These are phyloP conservation scores for Trifolium repens DNA, from an alignment of 306 rosid species.

Conservation along the genomic window DNA sequence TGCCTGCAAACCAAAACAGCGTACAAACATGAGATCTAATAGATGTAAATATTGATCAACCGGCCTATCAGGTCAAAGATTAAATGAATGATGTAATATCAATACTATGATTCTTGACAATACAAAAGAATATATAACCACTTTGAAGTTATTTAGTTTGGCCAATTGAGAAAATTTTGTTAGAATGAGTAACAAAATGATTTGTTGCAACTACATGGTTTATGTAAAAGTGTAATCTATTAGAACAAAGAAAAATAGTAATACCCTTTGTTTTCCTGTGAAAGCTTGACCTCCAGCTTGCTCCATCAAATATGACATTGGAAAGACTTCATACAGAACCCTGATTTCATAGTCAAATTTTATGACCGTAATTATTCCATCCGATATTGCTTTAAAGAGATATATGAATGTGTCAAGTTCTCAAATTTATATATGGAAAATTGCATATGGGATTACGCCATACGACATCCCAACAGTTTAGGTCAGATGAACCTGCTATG, in stretches of 20 bases:
- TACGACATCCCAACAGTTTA: not conserved
- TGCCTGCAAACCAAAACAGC: slow-evolving; percentile 54
- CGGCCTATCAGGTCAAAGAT: not conserved
- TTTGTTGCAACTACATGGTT: not conserved
- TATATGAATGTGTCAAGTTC: not conserved
- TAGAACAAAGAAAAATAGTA: not conserved
- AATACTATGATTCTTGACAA: not conserved
- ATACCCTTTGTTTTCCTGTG: slow-evolving; percentile 91
- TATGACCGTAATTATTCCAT: slow-evolving; percentile 1
- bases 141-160: too few species aligned
- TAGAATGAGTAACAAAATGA: not conserved
- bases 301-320: slow-evolving; percentile 95
- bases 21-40: not conserved
- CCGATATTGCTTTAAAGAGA: not conserved
- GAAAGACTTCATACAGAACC: slow-evolving; percentile 91
- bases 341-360: slow-evolving; percentile 43
- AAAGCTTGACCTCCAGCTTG: slow-evolving; percentile 94
- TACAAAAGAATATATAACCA: not conserved
- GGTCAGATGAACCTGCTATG: not conserved
- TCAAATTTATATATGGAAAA: not conserved
- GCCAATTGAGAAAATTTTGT: too few species aligned
- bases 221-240: not conserved
- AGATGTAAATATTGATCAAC: not conserved
- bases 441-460: not conserved
- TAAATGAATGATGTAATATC: not conserved